Evolutionary conservation across 331 rosid species (phyloP).

Genomic region (Acacia concinna): DNA sequence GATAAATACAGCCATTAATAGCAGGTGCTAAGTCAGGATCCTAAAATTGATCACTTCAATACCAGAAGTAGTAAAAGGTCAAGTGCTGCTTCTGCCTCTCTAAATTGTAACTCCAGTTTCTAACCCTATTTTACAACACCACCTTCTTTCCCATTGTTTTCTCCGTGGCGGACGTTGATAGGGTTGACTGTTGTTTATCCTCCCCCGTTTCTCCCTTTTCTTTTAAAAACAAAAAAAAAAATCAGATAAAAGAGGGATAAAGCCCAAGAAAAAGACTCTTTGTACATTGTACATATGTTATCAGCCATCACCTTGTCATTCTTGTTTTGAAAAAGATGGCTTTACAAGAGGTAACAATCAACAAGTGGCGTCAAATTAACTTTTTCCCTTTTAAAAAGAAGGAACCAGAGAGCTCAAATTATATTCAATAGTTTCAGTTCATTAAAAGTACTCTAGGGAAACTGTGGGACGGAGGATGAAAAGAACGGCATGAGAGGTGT

Average conservation of each 20-base stretch:
- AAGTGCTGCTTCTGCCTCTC: neutral
- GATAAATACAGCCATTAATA: neutral
- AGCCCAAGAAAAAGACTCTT: neutral
- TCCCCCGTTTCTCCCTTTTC: neutral
- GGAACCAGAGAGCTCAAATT: neutral
- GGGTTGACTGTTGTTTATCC: neutral
- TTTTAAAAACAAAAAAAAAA: neutral
- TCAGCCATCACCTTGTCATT: neutral
- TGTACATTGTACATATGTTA: neutral
- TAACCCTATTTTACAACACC: neutral
- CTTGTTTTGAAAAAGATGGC: neutral
- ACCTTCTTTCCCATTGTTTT: neutral
- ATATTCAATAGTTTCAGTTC: neutral
- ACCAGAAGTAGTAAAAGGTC: neutral
- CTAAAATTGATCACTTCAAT: neutral
- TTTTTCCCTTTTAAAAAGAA: neutral
- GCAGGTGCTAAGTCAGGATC: neutral
- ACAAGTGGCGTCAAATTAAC: conserved; percentile 6
- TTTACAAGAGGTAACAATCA: neutral
- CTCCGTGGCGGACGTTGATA: neutral
- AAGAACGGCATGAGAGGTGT: neutral
- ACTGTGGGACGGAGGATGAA: neutral
- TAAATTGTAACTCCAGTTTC: neutral
- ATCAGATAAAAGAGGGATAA: neutral
- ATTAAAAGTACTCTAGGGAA: neutral